phyloP scores from a whole-genome alignment of 2,329 filamentous ascomycete species.

The Tolypocladium capitatum region DNA sequence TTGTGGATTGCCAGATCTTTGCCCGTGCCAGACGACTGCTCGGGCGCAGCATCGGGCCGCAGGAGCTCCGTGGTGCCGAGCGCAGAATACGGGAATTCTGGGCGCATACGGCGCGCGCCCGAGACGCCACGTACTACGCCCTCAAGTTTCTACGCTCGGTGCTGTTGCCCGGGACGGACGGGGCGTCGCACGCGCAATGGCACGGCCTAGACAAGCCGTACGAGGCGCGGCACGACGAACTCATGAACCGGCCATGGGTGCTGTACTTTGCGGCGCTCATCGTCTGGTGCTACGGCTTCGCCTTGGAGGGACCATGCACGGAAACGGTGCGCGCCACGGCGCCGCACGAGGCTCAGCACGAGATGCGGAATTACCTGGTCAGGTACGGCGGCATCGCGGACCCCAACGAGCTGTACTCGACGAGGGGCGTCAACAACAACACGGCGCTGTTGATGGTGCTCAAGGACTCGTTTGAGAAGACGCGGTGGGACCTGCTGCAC shows the following conservation, averaged over 20 bases:
- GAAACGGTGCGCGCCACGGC: slow-evolving; percentile 37
- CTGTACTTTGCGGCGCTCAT: slow-evolving; percentile 86
- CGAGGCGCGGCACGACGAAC: slow-evolving; percentile 72
- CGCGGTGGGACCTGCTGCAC: slow-evolving; percentile 82
- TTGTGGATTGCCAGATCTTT: slow-evolving; percentile 95
- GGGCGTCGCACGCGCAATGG: background rate
- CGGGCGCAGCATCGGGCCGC: slow-evolving; percentile 68
- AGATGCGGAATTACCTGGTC: slow-evolving; percentile 70
- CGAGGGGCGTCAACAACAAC: slow-evolving; percentile 69
- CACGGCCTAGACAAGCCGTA: slow-evolving; percentile 40
- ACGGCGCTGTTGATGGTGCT: slow-evolving; percentile 71
- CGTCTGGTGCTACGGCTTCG: slow-evolving; percentile 90
- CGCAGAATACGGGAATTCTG: slow-evolving; percentile 77
- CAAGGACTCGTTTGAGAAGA: slow-evolving; percentile 66
- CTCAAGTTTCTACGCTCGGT: slow-evolving; percentile 82
- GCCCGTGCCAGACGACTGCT: slow-evolving; percentile 75
- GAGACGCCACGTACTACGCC: slow-evolving; percentile 87
- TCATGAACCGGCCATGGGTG: slow-evolving; percentile 89
- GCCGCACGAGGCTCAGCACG: slow-evolving; percentile 52
- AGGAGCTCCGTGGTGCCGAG: slow-evolving; percentile 68
- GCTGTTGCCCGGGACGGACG: slow-evolving; percentile 38
- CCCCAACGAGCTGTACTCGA: slow-evolving; percentile 63
- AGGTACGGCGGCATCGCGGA: slow-evolving; percentile 57
- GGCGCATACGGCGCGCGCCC: slow-evolving; percentile 77
- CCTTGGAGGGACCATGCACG: slow-evolving; percentile 66